These are phyloP conservation scores for Leersia perrieri DNA, from an alignment of 176 grass and related monocot species.

Conservation along the genomic window DNA sequence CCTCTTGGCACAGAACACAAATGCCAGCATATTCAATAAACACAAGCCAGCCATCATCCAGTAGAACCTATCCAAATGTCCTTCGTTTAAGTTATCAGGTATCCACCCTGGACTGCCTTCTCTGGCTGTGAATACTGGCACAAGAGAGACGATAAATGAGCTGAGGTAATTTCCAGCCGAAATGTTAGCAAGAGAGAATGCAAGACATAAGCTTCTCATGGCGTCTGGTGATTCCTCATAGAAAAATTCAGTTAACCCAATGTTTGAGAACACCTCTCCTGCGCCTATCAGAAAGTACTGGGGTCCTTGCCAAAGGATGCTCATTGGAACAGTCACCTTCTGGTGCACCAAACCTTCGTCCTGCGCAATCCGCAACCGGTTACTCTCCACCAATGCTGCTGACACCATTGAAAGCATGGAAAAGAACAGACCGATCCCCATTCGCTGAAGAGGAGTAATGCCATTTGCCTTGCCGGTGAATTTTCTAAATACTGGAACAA, in stretches of 20 bases:
- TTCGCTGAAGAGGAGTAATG: constrained; percentile 48
- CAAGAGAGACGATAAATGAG: constrained; percentile 57
- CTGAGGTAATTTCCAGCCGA: constrained; percentile 53
- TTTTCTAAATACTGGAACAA: constrained; percentile 47
- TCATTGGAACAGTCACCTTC: constrained; percentile 35
- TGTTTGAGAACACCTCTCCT: constrained; percentile 50
- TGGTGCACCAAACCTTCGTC: constrained; percentile 15
- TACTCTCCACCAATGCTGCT: constrained; percentile 55
- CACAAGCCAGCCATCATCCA: constrained; percentile 47
- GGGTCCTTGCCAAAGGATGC: constrained; percentile 64
- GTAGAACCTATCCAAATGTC: constrained; percentile 63
- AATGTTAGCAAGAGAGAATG: constrained; percentile 36
- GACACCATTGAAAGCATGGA: constrained; percentile 46
- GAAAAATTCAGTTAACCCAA: constrained; percentile 57
- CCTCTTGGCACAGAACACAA: constrained; percentile 37
- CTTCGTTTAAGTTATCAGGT: constrained; percentile 64
- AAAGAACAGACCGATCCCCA: constrained; percentile 48
- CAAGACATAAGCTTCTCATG: constrained; percentile 51
- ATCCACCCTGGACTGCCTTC: constrained; percentile 59
- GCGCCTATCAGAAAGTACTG: constrained; percentile 62
- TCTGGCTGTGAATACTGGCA: constrained; percentile 39
- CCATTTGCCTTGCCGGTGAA: constrained; percentile 48
- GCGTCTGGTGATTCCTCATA: constrained; percentile 59
- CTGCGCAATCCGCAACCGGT: constrained; percentile 35
- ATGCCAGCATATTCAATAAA: constrained; percentile 40